Evolutionary conservation across 257 asterid species (phyloP).

Genomic region (Solanum tarapatanum): DNA sequence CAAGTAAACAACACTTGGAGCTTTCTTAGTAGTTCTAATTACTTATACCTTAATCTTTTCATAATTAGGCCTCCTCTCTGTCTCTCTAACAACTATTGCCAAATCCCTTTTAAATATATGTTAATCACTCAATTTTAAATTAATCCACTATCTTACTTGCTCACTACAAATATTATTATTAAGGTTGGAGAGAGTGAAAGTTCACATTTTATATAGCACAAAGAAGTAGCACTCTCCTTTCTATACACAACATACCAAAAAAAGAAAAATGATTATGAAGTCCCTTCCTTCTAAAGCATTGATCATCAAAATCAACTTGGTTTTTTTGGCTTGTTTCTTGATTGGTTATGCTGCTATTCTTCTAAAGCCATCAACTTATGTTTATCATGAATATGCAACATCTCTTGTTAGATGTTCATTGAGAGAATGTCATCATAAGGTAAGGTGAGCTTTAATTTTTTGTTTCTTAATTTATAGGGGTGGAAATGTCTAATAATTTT

Average conservation of each 20-base stretch:
- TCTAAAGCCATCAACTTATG: constrained; percentile 45
- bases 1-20: constrained; percentile 25
- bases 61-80: background rate
- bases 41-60: constrained; percentile 11
- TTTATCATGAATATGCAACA: constrained; percentile 39
- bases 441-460: constrained; percentile 50
- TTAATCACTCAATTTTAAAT: background rate
- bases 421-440: constrained; percentile 70
- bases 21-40: constrained; percentile 10
- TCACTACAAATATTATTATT: background rate
- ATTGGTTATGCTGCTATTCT: constrained; percentile 39
- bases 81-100: constrained; percentile 18
- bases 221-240: background rate
- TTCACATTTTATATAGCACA: background rate
- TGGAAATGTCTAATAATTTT: background rate
- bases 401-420: constrained; percentile 54
- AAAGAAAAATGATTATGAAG: constrained; percentile 36
- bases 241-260: background rate
- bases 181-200: background rate
- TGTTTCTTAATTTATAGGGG: background rate
- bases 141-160: background rate
- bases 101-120: constrained; percentile 5
- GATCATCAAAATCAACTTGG: constrained; percentile 49
- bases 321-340: constrained; percentile 53
- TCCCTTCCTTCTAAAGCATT: constrained; percentile 45